Evolutionary conservation across 2,329 filamentous ascomycete species (phyloP), one percentile per base, ranked within the genome.

Genomic region (Pseudocercospora musae): DNA sequence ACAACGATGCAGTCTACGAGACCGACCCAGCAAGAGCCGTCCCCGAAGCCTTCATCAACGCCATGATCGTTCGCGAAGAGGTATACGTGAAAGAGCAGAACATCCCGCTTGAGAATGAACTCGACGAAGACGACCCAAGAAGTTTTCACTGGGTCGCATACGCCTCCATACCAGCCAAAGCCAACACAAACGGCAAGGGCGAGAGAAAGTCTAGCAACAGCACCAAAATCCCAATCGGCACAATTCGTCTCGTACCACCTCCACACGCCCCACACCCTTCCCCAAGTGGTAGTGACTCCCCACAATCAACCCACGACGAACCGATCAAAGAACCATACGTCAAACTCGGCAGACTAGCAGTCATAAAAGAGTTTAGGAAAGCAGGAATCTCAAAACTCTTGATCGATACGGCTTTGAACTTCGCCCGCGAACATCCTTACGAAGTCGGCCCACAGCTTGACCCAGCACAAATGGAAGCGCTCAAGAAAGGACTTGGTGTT

Each of bases 121-220:
- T 91, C 67, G 94, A 97, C 78, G 78, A 82, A 0, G 92, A 97
- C 73, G 94, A 98, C 75, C 68, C 83, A 0, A 85, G 90, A 37
- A 88, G 87, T 68, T 94, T 88, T 78, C 92, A 97, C 76, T 96
- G 91, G 90, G 88, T 96, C 29, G 81, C 88, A n/a, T 96, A 96
- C 76, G 86, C 86, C 53, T 87, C 83, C 15, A 82, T 89, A 15
- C 73, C 77, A 2, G 71, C 73, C 9, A 74, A 76, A 55, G 65
- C 64, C 52, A 70, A 73, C n/a, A 66, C 68, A 42, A 75, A 75
- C 29, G 66, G 73, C 40, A 75, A 74, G 53, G 53, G 70, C 4
- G 70, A 72, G 15, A 68, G 74, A 52, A 76, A 74, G 18, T 67
- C 73, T 31, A 77, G 75, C 62, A 75, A 75, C 1, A 79, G 77